These are phyloP conservation scores for Sporothrix phasma DNA, from an alignment of 2,329 filamentous ascomycete genomes.

Conservation along the genomic window DNA sequence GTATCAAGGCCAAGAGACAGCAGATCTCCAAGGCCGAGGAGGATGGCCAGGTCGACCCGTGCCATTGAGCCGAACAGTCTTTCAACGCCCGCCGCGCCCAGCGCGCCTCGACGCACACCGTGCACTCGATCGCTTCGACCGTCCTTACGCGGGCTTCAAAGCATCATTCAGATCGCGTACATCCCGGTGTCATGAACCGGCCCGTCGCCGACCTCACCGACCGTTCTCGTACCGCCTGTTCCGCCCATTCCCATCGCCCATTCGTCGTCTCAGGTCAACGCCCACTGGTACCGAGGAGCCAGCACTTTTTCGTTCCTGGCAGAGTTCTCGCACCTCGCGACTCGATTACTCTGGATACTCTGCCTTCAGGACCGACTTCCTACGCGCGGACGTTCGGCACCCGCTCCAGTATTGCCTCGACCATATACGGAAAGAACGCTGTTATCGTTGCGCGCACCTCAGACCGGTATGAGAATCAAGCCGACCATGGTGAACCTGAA, in stretches of 20 bases:
- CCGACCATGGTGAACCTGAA: conserved; percentile 91
- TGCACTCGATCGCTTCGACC: conserved; percentile 86
- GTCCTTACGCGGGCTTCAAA: conserved; percentile 94
- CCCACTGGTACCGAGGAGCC: conserved; percentile 56
- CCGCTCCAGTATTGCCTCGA: conserved; percentile 74
- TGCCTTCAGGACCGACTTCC: conserved; percentile 51
- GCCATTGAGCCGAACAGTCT: conserved; percentile 39
- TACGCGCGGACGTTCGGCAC: conserved; percentile 49
- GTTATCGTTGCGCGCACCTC: conserved; percentile 72
- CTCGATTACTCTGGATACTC: conserved; percentile 81
- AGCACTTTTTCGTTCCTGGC: conserved; percentile 87
- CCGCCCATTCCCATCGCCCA: conserved; percentile 73
- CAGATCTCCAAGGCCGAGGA: conserved; percentile 44
- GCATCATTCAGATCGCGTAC: conserved; percentile 98
- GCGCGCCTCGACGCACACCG: conserved; percentile 72
- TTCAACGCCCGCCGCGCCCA: conserved; percentile 46
- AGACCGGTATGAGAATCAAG: conserved; percentile 78
- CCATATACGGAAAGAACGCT: conserved; percentile 86
- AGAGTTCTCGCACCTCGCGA: conserved; percentile 87
- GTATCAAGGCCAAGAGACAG: conserved; percentile 68
- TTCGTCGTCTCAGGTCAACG: conserved; percentile 40
- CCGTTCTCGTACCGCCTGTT: conserved; percentile 77
- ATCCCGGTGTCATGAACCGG: conserved; percentile 97
- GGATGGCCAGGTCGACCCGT: conserved; percentile 47
- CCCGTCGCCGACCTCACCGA: conserved; percentile 72